Base-by-base conservation (phyloP, 371 early-diverging fungal genomes). In the Circinella umbellata region DNA sequence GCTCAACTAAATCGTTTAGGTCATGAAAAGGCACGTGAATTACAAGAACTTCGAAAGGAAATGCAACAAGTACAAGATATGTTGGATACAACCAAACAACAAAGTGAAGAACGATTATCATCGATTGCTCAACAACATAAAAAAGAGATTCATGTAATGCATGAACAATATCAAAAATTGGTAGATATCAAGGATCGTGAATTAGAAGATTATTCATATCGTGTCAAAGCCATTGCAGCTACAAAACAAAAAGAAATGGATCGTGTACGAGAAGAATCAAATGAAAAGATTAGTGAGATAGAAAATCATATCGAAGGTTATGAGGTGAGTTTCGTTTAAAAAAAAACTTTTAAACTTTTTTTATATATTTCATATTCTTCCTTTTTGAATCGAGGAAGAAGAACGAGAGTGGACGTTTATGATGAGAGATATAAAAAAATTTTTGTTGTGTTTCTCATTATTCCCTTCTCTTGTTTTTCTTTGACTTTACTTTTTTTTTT, bases 121-220 rank as follows among this genome's bases (percentile, higher is more conserved):
- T 27, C 42, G 1, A 69, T 80, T 64, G 80, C 74, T 13, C 73
- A 80, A 49, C 79, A 80, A 61, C 80, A 82, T 51, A 72, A 67
- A 3, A 73, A 74, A n/a, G 83, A 82, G 27, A 55, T 82, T 10
- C 62, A 66, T 3, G 65, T 73, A 1, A 42, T 82, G 72, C 77
- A 82, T 36, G 64, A 77, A 18, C 83, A 82, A 61, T 82, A 78
- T 37, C 83, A 82, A 42, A 34, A 60, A 6, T 39, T 76, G 11
- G 69, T 80, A 3, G 79, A 82, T 60, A 51, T 63, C 7, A 82
- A 82, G 65, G 74, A 80, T 59, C 60, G 71, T 27, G 83, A 78
- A n/a, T 49, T 82, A 34, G 83, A 80, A 47, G 76, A 76, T 39
- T 80, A 78, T 64, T 79, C 80, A 13, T 82, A 80, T 62, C 75